Evolutionary conservation across 495 filamentous ascomycete genomes (phyloP).

Genomic region (Emericellopsis terricola): DNA sequence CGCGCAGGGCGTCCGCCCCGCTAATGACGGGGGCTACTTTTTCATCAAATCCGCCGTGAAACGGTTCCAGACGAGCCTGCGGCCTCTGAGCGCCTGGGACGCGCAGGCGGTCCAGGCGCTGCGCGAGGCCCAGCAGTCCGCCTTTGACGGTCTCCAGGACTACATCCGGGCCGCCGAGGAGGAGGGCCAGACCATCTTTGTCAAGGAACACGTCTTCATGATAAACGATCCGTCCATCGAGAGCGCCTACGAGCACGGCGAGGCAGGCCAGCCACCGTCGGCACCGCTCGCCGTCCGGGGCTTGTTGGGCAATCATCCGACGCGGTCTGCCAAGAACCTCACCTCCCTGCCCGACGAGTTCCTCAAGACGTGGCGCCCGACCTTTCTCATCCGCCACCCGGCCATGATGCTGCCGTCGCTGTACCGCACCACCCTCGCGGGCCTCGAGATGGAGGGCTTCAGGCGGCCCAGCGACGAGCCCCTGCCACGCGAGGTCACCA

Average conservation of each 20-base stretch:
- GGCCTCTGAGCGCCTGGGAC: not conserved
- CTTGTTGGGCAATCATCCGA: slow-evolving; percentile 1
- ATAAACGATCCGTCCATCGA: slow-evolving; percentile 7
- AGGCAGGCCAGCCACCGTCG: not conserved
- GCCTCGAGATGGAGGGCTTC: slow-evolving; percentile 3
- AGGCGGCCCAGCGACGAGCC: slow-evolving; percentile 4
- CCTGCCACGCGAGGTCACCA: slow-evolving; percentile 7
- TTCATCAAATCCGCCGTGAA: slow-evolving; percentile 11
- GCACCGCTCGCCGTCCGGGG: not conserved
- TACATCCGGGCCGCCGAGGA: slow-evolving; percentile 9
- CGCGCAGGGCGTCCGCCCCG: slow-evolving; percentile 12
- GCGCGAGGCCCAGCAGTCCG: slow-evolving; percentile 4
- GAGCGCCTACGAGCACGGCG: not conserved
- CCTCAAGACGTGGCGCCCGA: slow-evolving; percentile 15
- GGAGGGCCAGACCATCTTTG: slow-evolving; percentile 13
- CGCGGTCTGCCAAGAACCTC: slow-evolving; percentile 14
- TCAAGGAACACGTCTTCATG: slow-evolving; percentile 21
- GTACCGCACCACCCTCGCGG: slow-evolving; percentile 13
- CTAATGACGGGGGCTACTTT: slow-evolving; percentile 21
- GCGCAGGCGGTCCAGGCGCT: slow-evolving; percentile 6
- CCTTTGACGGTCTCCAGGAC: slow-evolving; percentile 13
- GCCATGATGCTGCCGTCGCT: slow-evolving; percentile 19
- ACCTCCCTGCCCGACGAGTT: slow-evolving; percentile 21
- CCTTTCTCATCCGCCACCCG: slow-evolving; percentile 27
- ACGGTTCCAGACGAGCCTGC: not conserved